These are phyloP conservation scores for Termitomyces titanicus DNA, from an alignment of 768 basidiomycete species.

Conservation along the genomic window DNA sequence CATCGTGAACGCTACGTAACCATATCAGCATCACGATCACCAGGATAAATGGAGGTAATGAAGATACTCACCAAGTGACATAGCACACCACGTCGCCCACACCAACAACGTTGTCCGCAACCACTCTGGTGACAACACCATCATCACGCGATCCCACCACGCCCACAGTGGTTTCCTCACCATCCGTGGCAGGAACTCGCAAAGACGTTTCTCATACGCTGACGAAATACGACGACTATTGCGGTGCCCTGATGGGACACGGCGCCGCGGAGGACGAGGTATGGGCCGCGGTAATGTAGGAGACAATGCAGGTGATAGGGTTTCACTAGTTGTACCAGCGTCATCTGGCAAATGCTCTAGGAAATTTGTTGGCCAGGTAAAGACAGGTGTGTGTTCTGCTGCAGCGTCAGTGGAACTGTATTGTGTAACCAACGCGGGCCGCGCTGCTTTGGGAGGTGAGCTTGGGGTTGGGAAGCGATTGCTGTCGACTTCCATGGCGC, in stretches of 20 bases:
- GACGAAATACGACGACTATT: conserved; percentile 33
- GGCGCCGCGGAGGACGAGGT: background rate
- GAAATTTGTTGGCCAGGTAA: conserved; percentile 10
- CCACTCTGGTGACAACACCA: conserved; percentile 79
- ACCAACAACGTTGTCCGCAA: conserved; percentile 70
- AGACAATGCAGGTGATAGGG: conserved; percentile 2
- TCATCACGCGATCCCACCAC: conserved; percentile 64
- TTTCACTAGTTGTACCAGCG: conserved; percentile 4
- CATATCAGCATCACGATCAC: conserved; percentile 4
- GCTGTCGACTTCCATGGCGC: conserved; percentile 27
- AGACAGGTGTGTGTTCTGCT: conserved; percentile 13
- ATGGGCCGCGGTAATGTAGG: background rate
- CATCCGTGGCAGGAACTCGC: conserved; percentile 47
- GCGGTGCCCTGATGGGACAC: background rate
- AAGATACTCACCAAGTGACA: conserved; percentile 63
- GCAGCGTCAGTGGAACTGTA: conserved; percentile 33
- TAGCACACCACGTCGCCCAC: conserved; percentile 74
- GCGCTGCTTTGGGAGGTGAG: background rate
- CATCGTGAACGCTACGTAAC: conserved; percentile 71
- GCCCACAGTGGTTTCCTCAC: conserved; percentile 57
- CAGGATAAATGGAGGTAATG: background rate
- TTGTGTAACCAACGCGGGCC: conserved; percentile 21
- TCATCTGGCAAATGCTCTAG: background rate
- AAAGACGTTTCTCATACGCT: conserved; percentile 40
- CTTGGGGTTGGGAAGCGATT: background rate